These are phyloP conservation scores for Daucus carota DNA, from an alignment of 129 eudicot genomes.

Conservation along the genomic window DNA sequence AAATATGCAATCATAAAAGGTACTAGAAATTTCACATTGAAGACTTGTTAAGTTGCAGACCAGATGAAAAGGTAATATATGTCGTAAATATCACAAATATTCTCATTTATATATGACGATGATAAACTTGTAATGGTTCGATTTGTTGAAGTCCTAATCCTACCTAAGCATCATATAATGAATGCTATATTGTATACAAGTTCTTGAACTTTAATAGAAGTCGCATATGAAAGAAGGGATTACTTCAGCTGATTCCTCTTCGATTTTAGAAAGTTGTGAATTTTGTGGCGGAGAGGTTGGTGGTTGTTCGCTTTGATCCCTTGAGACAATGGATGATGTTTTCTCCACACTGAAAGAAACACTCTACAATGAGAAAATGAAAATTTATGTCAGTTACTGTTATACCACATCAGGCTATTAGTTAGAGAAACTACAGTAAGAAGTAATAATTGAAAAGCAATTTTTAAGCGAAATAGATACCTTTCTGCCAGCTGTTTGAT, in stretches of 20 bases:
- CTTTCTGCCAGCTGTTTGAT: slow-evolving; percentile 17
- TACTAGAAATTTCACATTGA: neutral
- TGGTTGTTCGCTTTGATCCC: slow-evolving; percentile 4
- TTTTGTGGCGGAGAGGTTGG: slow-evolving; percentile 15
- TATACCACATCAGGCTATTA: neutral
- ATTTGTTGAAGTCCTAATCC: neutral
- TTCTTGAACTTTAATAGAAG: neutral
- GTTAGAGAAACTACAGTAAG: neutral
- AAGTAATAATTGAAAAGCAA: neutral
- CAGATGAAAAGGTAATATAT: neutral
- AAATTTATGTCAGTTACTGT: neutral
- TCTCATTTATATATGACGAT: neutral
- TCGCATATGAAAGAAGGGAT: neutral
- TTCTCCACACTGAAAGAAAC: slow-evolving; percentile 11
- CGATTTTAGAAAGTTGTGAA: slow-evolving; percentile 14
- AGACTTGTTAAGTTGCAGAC: neutral
- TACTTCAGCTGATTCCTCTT: slow-evolving; percentile 22
- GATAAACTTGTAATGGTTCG: neutral
- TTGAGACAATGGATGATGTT: neutral
- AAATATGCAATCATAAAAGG: neutral
- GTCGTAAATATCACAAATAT: neutral
- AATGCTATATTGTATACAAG: neutral
- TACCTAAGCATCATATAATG: neutral
- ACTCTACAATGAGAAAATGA: neutral
- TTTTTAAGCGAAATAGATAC: neutral